A percentile compares a stretch with the other conserved stretches of the same genome.
phyloP scores from a whole-genome alignment of 768 basidiomycete species.

The Mycena vitilis region DNA sequence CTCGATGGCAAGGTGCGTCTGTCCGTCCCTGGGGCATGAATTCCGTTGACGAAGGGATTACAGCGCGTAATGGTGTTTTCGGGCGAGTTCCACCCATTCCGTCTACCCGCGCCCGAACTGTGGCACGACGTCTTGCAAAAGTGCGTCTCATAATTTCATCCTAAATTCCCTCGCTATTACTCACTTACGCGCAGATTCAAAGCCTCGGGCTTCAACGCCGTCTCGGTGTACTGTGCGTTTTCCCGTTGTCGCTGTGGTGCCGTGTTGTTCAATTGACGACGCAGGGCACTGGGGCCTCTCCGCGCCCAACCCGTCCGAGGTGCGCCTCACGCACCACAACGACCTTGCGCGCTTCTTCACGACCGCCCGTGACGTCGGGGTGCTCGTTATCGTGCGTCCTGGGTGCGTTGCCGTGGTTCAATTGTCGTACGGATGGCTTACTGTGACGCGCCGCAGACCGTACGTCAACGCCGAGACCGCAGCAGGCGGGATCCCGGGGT shows the following conservation, averaged over 20 bases:
- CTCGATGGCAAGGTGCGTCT: conserved; percentile 47
- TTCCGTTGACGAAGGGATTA: not conserved
- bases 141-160: conserved; percentile 31
- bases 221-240: conserved; percentile 71
- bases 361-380: conserved; percentile 69
- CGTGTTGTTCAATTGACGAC: too few relatives aligned
- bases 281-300: conserved; percentile 74
- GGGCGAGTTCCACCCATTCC: conserved; percentile 79
- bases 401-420: conserved; percentile 52
- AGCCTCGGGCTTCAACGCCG: conserved; percentile 73
- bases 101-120: conserved; percentile 71
- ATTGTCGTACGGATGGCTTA: too few relatives aligned
- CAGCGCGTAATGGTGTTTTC: conserved; percentile 66
- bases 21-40: not conserved
- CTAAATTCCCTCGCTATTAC: not conserved
- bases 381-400: conserved; percentile 75
- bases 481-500: conserved; percentile 64
- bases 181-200: conserved; percentile 47
- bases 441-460: too few relatives aligned
- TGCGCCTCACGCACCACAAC: conserved; percentile 71
- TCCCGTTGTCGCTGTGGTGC: too few relatives aligned
- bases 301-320: conserved; percentile 66
- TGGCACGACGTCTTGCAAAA: conserved; percentile 79
- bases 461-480: conserved; percentile 77
- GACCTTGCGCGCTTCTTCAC: conserved; percentile 69